Evolutionary conservation across 768 basidiomycete genomes (phyloP), one percentile per base, ranked within the genome.

Genomic region (Boletellus emodensis): DNA sequence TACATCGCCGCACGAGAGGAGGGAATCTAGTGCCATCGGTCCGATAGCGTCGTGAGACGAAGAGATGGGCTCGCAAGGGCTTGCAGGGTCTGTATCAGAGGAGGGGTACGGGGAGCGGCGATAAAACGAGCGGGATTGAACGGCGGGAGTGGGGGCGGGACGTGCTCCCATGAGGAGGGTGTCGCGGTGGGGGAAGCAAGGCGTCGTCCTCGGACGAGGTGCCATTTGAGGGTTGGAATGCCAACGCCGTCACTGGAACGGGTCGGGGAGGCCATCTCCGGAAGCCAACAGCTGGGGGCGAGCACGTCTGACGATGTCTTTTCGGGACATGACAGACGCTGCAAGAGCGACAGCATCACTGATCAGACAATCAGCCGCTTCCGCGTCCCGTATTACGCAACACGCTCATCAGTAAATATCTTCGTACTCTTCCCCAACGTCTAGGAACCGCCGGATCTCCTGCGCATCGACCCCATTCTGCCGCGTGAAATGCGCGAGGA

Each of bases 361-460:
- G n/a, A 10, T 30, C 24, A 26, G 30, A 44, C 45, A 4, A 4
- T 18, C 13, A 46, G 56, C 46, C 51, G 49, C 51, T 40, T 49
- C 53, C 53, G 48, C 7, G 24, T 46, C 40, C 44, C 51, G 45
- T 53, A 62, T 64, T 56, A 64, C 45, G 34, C 49, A 47, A 53
- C 39, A 49, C 33, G 22, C 22, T 37, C 32, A 40, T 35, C 60
- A 75, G 43, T 61, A 84, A 20, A 90, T 76, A 61, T 90, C 88
- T 61, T 91, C 89, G 56, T 89, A 90, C 48, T 87, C 84, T 24
- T 86, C 85, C 44, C 75, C 77, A 46, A 91, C 73, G 2, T 77
- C 83, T 41, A 90, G 70, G 64, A 80, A 83, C 59, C 75, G 75
- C 44, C 86, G 78, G 55, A 91, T 73, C 46, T 90, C 89, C 47